A percentile compares a stretch with the other conserved stretches of the same genome.
Conservation (phyloP, 2,329 filamentous ascomycete species). For the Cordyceps cateniannulata region DNA sequence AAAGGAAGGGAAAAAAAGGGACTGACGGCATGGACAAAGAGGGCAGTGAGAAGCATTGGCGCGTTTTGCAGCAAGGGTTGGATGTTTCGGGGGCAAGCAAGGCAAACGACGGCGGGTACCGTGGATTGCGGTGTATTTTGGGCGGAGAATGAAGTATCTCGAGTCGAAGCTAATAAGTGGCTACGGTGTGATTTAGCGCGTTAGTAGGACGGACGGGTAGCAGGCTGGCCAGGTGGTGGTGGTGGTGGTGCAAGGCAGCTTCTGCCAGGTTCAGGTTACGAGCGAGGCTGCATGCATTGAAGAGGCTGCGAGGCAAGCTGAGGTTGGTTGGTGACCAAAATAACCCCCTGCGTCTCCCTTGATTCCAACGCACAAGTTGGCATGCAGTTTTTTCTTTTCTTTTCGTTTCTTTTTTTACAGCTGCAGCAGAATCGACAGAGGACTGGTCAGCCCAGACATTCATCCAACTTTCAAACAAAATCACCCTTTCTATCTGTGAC, state of each 20-base stretch:
- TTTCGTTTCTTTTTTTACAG: too few relatives aligned
- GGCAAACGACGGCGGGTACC: conserved; percentile 4
- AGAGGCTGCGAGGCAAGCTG: neutral
- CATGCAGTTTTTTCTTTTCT: too few relatives aligned
- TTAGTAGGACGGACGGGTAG: neutral
- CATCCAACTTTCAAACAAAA: too few relatives aligned
- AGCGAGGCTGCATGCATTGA: neutral
- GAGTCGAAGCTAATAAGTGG: neutral
- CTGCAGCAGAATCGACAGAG: too few relatives aligned
- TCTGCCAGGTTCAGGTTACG: too few relatives aligned
- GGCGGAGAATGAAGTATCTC: neutral
- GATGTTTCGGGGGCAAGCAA: conserved; percentile 11
- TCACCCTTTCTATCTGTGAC: too few relatives aligned
- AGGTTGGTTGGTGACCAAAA: neutral
- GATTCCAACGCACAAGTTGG: neutral
- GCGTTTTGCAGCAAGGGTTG: conserved; percentile 10
- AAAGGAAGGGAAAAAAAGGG: conserved; percentile 4
- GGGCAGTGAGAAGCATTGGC: conserved; percentile 3
- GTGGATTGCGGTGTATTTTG: neutral
- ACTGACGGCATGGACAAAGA: conserved; percentile 11
- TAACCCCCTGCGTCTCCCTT: neutral
- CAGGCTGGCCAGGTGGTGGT: too few relatives aligned
- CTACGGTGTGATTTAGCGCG: neutral
- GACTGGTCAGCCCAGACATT: too few relatives aligned
- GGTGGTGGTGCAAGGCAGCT: neutral